Evolutionary conservation across 495 filamentous ascomycete genomes (phyloP), one percentile per base, ranked within the genome.

Genomic region (Emericellopsis terricola): DNA sequence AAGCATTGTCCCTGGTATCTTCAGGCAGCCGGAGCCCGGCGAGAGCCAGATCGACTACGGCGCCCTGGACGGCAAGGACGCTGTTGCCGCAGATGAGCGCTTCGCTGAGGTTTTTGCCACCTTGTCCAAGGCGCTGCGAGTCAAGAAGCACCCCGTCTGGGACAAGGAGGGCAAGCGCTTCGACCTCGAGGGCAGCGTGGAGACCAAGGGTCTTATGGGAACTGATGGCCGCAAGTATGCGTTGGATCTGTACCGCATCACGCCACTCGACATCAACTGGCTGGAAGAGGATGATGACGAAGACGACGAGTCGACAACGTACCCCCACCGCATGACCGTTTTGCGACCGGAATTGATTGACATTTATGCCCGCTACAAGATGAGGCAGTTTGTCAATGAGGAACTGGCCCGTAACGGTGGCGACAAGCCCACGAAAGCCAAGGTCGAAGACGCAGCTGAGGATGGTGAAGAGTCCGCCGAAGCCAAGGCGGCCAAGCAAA

Each of bases 21-120:
- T 99, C 72, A 93, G 93, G 59, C 91, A 94, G 59, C 76, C 87
- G 15, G 91, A 94, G 46, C 82, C 85, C 14, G 91, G 86, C 30
- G 87, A 94, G 68, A 83, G 89, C 54, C 91, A 94, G 57, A 94
- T 99, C 42, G 87, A 96, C 53, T 99, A 99, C 49, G 91, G 91
- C 47, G 89, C 85, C 41, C 87, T 96, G 31, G 91, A 99, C 50
- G 91, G 91, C 40, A 92, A 87, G 58, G 91, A 99, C 36, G 73
- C 92, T 14, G 78, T 99, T 29, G 87, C 91, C 1, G 75, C 79
- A 8, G 81, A 94, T 49, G 70, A 86, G 47, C 68, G 71, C 24
- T 99, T 99, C 47, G 73, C 72, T 2, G 60, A 81, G 17, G 65
- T 81, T 11, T 99, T 99, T 46, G 76, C 79, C 53, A 84, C 87